phyloP scores from a whole-genome alignment of 208 protist species.

The Wallacemonas collosoma region DNA sequence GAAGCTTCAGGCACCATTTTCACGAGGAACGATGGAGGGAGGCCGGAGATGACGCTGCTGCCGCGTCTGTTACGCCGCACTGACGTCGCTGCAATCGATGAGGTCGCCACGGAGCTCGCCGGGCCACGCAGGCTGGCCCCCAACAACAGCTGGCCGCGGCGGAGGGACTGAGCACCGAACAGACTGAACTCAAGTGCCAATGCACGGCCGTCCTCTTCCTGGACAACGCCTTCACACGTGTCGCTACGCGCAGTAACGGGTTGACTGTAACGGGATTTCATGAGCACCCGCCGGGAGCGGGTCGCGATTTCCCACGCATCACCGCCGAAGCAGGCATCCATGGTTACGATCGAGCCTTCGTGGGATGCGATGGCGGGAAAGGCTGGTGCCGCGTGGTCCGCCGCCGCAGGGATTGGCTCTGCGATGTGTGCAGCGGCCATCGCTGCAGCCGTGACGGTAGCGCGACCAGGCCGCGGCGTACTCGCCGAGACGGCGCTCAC shows the following conservation, averaged over 20 bases:
- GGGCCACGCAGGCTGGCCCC: neutral
- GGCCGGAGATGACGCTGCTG: neutral
- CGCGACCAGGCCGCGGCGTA: too few relatives aligned
- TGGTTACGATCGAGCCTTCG: neutral
- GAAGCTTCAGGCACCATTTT: neutral
- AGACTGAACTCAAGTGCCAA: constrained; percentile 13
- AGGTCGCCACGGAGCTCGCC: neutral
- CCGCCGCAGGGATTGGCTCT: neutral
- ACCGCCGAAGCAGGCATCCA: neutral
- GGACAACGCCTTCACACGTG: too few relatives aligned
- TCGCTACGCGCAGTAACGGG: neutral
- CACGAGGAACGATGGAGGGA: constrained; percentile 5
- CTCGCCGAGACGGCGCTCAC: neutral
- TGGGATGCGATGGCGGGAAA: too few relatives aligned
- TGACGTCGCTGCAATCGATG: too few relatives aligned
- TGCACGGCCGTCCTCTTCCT: constrained; percentile 1
- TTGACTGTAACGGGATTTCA: neutral
- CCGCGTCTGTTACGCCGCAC: neutral
- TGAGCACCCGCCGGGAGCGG: neutral
- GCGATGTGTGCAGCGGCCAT: neutral
- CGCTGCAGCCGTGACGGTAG: neutral
- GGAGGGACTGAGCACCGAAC: constrained; percentile 8
- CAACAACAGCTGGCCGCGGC: neutral
- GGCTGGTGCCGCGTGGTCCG: too few relatives aligned
- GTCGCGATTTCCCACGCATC: neutral